A percentile compares a stretch with the other conserved stretches of the same genome.
These are phyloP conservation scores for Aspergillus campestris DNA, from an alignment of 495 filamentous ascomycete species.

Conservation along the genomic window DNA sequence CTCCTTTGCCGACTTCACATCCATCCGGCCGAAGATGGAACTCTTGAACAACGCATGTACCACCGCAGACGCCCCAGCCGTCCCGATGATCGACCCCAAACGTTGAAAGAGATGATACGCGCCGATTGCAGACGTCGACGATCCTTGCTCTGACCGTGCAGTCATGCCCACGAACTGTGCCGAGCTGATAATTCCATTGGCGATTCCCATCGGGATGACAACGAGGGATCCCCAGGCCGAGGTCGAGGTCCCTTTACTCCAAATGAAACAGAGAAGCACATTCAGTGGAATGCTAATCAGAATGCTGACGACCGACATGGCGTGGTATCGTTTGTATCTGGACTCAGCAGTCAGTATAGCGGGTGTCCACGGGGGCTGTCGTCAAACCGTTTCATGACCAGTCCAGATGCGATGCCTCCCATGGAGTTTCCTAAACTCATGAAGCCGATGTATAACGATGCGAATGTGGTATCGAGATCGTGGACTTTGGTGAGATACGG, in stretches of 20 bases:
- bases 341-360: not conserved
- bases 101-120: slow-evolving; percentile 5
- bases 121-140: not conserved
- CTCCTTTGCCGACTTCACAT: not conserved
- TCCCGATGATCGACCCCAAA: not conserved
- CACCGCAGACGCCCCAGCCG: not conserved
- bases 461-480: not conserved
- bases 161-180: slow-evolving; percentile 4
- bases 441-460: not conserved
- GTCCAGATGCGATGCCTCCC: not conserved
- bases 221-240: slow-evolving; percentile 1
- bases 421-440: not conserved
- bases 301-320: not conserved
- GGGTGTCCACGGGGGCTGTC: not conserved
- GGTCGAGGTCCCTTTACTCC: not conserved
- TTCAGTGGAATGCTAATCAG: not conserved
- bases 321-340: slow-evolving; percentile 5
- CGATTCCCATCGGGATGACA: not conserved
- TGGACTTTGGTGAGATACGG: slow-evolving; percentile 4
- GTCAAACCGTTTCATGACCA: slow-evolving; percentile 3
- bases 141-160: not conserved
- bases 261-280: slow-evolving; percentile 1
- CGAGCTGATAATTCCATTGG: slow-evolving; percentile 1
- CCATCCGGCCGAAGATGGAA: not conserved
- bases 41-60: not conserved